A percentile compares a stretch with the other conserved stretches of the same genome.
These are phyloP conservation scores for Rusavskia elegans DNA, from an alignment of 495 filamentous ascomycete genomes.

Conservation along the genomic window DNA sequence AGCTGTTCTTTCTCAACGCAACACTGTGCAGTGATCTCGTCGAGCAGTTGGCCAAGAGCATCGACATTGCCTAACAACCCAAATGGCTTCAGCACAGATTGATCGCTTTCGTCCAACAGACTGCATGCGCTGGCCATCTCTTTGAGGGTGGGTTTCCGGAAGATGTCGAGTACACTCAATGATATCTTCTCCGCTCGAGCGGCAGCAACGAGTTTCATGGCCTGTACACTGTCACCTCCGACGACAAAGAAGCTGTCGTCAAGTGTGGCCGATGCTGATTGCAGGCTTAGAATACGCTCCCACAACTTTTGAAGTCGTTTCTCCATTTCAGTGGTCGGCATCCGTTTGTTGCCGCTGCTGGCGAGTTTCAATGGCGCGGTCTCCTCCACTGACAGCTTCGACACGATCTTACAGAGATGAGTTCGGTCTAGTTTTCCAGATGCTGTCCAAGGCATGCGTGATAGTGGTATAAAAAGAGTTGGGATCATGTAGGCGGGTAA, in stretches of 20 bases:
- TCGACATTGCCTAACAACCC: slow-evolving; percentile 23
- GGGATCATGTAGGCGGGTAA: slow-evolving; percentile 19
- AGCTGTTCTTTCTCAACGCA: slow-evolving; percentile 24
- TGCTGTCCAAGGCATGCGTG: slow-evolving; percentile 13
- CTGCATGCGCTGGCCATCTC: slow-evolving; percentile 17
- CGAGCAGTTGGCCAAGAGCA: slow-evolving; percentile 18
- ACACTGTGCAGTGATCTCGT: slow-evolving; percentile 31
- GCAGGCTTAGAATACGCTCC: slow-evolving; percentile 14
- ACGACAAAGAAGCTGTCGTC: slow-evolving; percentile 36
- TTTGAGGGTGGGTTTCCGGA: slow-evolving; percentile 17
- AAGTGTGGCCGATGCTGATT: slow-evolving; percentile 12
- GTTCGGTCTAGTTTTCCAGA: slow-evolving; percentile 14
- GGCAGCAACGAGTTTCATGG: slow-evolving; percentile 34
- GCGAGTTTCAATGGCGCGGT: slow-evolving; percentile 5
- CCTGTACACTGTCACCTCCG: slow-evolving; percentile 37
- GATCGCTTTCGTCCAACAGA: background rate
- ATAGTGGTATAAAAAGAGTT: slow-evolving; percentile 10
- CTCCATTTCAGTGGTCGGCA: slow-evolving; percentile 11
- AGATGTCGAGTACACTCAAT: slow-evolving; percentile 22
- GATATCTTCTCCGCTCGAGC: slow-evolving; percentile 12
- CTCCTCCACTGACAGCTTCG: slow-evolving; percentile 2
- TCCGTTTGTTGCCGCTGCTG: background rate
- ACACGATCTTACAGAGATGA: slow-evolving; percentile 1
- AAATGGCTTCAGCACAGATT: slow-evolving; percentile 24
- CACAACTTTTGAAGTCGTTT: slow-evolving; percentile 18